A percentile compares a stretch with the other conserved stretches of the same genome.
phyloP scores from a whole-genome alignment of 805 yeast genomes.

The Hanseniaspora valbyensis region DNA sequence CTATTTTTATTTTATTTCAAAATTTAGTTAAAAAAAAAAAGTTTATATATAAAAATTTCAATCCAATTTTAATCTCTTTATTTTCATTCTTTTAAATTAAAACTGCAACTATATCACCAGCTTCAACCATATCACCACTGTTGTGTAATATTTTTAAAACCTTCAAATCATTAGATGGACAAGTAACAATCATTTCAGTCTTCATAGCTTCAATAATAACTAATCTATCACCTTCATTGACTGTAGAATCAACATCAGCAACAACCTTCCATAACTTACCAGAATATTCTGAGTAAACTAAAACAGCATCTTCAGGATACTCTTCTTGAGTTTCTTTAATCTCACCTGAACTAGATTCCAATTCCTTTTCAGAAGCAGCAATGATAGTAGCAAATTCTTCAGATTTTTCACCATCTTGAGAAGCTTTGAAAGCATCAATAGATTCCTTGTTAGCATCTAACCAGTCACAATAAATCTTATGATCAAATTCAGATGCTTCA shows the following conservation, averaged over 20 bases:
- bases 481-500: slow-evolving; percentile 71
- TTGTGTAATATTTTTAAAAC: slow-evolving; percentile 62
- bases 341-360: slow-evolving; percentile 43
- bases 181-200: slow-evolving; percentile 83
- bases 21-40: too few relatives aligned
- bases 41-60: too few relatives aligned
- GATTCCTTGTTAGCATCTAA: slow-evolving; percentile 59
- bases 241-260: slow-evolving; percentile 66
- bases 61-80: too few relatives aligned
- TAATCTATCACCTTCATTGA: slow-evolving; percentile 63
- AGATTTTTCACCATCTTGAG: slow-evolving; percentile 68
- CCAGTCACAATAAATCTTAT: slow-evolving; percentile 68
- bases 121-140: slow-evolving; percentile 93
- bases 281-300: slow-evolving; percentile 89
- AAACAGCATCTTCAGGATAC: slow-evolving; percentile 66
- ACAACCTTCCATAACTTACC: slow-evolving; percentile 95
- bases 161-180: slow-evolving; percentile 54
- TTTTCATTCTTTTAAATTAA: slow-evolving; percentile 33
- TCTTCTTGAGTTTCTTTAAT: slow-evolving; percentile 33
- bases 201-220: slow-evolving; percentile 96
- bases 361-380: slow-evolving; percentile 67
- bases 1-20: too few relatives aligned
- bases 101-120: slow-evolving; percentile 90
- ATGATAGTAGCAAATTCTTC: slow-evolving; percentile 79
- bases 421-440: slow-evolving; percentile 54